Percentiles rank a stretch among this genome's conserved stretches.
Conservation (phyloP, 495 filamentous ascomycete genomes). For the Penicillium argentinense region DNA sequence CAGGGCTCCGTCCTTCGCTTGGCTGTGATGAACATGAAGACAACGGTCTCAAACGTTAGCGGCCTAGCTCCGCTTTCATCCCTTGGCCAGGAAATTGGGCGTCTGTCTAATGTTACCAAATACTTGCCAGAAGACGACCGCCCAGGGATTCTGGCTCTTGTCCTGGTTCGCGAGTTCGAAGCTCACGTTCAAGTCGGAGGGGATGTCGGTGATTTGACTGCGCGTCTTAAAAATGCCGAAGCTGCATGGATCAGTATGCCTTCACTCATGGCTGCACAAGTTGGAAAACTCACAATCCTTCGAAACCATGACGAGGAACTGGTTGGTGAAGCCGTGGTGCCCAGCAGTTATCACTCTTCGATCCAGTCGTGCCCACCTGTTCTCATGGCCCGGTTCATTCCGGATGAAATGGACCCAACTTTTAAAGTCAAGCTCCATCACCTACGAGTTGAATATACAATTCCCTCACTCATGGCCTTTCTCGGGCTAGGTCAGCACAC, state of each 20-base stretch:
- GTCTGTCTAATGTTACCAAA: constrained; percentile 83
- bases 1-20: constrained; percentile 84
- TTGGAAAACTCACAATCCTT: constrained; percentile 56
- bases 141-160: constrained; percentile 79
- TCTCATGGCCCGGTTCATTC: constrained; percentile 80
- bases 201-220: constrained; percentile 62
- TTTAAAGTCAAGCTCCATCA: constrained; percentile 84
- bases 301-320: constrained; percentile 73
- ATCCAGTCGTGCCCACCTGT: constrained; percentile 48
- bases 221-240: constrained; percentile 60
- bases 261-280: constrained; percentile 70
- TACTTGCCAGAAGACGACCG: constrained; percentile 96
- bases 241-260: constrained; percentile 84
- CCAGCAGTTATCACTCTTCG: constrained; percentile 12
- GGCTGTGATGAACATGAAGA: constrained; percentile 59
- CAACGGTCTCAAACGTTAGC: constrained; percentile 55
- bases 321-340: constrained; percentile 51
- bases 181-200: constrained; percentile 58
- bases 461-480: constrained; percentile 76
- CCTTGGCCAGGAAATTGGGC: constrained; percentile 74
- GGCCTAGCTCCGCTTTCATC: constrained; percentile 63
- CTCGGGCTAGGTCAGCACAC: constrained; percentile 65
- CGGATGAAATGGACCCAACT: constrained; percentile 90
- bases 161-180: constrained; percentile 61
- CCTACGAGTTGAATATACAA: constrained; percentile 78